A percentile compares a stretch with the other conserved stretches of the same genome.
Evolutionary conservation across 352 stramenopile species (phyloP).

Genomic region (Phytophthora sojae): DNA sequence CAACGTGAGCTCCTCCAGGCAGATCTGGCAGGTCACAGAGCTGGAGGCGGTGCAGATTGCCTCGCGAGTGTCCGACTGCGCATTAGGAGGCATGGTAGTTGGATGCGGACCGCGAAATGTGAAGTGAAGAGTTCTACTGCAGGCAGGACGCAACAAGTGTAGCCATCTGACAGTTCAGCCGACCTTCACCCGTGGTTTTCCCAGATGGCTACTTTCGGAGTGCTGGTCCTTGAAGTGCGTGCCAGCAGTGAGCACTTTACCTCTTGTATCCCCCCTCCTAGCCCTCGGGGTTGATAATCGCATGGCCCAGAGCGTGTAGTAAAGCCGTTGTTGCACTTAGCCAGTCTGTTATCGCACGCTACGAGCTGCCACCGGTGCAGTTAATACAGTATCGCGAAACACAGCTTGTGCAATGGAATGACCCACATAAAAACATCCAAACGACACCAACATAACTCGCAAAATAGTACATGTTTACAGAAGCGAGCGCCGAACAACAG

Average conservation of each 20-base stretch:
- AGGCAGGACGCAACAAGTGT: not conserved
- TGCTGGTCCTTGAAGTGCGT: not conserved
- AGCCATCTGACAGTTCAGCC: not conserved
- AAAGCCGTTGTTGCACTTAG: no score
- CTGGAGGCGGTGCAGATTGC: not conserved
- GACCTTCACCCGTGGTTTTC: not conserved
- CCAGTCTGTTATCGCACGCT: no score
- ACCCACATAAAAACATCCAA: no score
- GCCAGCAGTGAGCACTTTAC: no score
- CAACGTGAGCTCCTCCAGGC: constrained; percentile 37
- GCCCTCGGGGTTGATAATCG: no score
- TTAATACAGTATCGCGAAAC: no score
- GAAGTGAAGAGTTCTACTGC: constrained; percentile 13
- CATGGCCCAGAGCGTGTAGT: no score
- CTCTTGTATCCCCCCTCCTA: no score
- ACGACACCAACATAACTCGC: no score
- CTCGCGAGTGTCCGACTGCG: not conserved
- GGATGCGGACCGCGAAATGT: constrained; percentile 14
- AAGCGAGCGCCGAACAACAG: not conserved
- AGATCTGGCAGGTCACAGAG: constrained; percentile 46
- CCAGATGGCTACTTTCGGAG: not conserved
- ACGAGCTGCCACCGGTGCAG: no score
- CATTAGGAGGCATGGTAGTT: constrained; percentile 22
- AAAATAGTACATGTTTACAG: constrained; percentile 8
- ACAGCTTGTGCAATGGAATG: no score